Evolutionary conservation across 1,284 basidiomycete genomes (phyloP), one percentile per base, ranked within the genome.

Genomic region (Microbotryum lychnidis-dioicae): DNA sequence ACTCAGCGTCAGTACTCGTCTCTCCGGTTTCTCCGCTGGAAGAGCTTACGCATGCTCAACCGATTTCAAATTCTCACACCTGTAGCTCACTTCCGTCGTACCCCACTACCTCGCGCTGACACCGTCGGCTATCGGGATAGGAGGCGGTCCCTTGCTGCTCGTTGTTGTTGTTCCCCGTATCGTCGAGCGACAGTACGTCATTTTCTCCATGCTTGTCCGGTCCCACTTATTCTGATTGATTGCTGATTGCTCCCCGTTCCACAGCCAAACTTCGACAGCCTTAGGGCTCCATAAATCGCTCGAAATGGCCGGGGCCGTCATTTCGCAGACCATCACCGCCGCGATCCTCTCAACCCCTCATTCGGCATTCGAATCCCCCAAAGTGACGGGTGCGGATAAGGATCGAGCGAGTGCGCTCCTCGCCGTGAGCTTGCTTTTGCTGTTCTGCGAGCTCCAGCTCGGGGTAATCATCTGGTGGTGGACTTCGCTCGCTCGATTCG

Each of bases 161-260:
- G 66, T 67, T 8, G 50, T 67, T 44, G 66, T 67, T 33, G 66
- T 67, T 4, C 63, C 66, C 4, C 57, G 63, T 1, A 46, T 67
- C 31, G 63, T 67, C 7, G 14, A 54, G n/a, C 45, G 45, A 1
- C 46, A 64, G 65, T 67, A 10, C 23, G 61, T 57, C 21, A 18
- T 18, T 16, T 16, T 42, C 14, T 42, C 21, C 23, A 3, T 31
- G 31, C 27, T 23, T 49, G 5, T 16, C 31, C 33, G 4, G 3
- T 8, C 27, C n/a, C 16, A 4, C 18, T 25, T 3, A 10, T 4
- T 21, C 52, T 50, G 44, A 33, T 4, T 50, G 10, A 29, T 16
- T n/a, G 45, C 44, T 27, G 9, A 54, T 31, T 2, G n/a, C n/a
- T 5, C 10, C 8, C 18, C 10, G 7, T 5, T 8, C 33, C 14